These are phyloP conservation scores for Smallanthus sonchifolius DNA, from an alignment of 129 eudicot species.

Conservation along the genomic window DNA sequence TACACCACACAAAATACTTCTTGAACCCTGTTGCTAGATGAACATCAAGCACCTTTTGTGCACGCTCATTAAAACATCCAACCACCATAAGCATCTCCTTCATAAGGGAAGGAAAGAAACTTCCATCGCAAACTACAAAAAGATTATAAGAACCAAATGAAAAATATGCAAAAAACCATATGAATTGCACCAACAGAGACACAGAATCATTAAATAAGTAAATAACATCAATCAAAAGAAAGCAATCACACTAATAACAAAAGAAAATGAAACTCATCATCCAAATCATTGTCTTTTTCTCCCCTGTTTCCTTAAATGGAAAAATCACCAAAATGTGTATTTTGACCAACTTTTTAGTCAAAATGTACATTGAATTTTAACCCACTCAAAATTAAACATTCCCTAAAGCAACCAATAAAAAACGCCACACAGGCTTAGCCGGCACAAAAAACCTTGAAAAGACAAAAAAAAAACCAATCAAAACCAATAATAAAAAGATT, in stretches of 20 bases:
- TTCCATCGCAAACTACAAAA: slow-evolving; percentile 83
- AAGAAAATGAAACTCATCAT: neutral
- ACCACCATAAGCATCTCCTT: slow-evolving; percentile 86
- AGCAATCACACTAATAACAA: neutral
- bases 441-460: too few relatives aligned
- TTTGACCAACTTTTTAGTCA: too few relatives aligned
- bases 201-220: neutral
- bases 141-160: neutral
- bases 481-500: too few relatives aligned
- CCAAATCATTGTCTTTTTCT: too few relatives aligned
- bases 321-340: too few relatives aligned
- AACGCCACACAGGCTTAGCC: too few relatives aligned
- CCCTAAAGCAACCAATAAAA: too few relatives aligned
- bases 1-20: slow-evolving; percentile 66
- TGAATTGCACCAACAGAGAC: neutral
- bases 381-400: too few relatives aligned
- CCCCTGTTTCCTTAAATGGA: too few relatives aligned
- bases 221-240: neutral
- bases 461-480: too few relatives aligned
- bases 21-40: slow-evolving; percentile 84
- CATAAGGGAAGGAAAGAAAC: slow-evolving; percentile 84
- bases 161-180: neutral
- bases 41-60: slow-evolving; percentile 73
- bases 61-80: slow-evolving; percentile 77
- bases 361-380: too few relatives aligned